Evolutionary conservation across 306 rosid genomes (phyloP), one percentile per base, ranked within the genome.

Genomic region (Casuarina cunninghamiana): DNA sequence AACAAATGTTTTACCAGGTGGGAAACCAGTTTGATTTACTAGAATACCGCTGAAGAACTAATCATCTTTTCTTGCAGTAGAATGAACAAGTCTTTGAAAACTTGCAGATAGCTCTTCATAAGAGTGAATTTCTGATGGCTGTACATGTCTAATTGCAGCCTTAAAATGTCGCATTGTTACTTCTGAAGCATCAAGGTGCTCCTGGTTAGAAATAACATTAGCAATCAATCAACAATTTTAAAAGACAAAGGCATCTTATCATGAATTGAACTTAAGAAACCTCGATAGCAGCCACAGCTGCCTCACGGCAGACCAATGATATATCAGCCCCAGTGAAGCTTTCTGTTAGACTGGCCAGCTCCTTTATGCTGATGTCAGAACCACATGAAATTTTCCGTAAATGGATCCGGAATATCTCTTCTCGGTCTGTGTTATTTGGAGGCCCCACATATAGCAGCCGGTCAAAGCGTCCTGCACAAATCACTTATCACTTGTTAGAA

Each of bases 251-350:
- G 45, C 46, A 60, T 62, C 73, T 11, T 60, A 35, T 54, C 42
- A 79, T 62, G 76, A 37, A 53, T 0, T 3, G 49, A 83, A 44
- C 63, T 37, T 4, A 67, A 89, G 89, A 84, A 83, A 94, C 97
- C 98, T 90, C 97, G 67, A 92, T 67, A 53, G 97, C 95, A 37
- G 88, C 88, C 75, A 90, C 58, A 78, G 90, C 98, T 60, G 97
- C 95, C 87, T 92, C 92, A 37, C 91, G 88, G 87, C 98, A 94
- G 82, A 91, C 80, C 55, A 83, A 86, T 67, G 93, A 88, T 75
- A 94, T 92, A 83, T 92, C 97, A 72, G 98, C 97, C 73, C 97
- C 97, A 5, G 97, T 92, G 80, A 77, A 90, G 68, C 97, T 93
- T 79, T 75, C 85, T 10, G 97, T 83, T 63, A 88, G 90, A 80